Conservation (phyloP, 768 basidiomycete species). For the Rossbeevera mucosa region DNA sequence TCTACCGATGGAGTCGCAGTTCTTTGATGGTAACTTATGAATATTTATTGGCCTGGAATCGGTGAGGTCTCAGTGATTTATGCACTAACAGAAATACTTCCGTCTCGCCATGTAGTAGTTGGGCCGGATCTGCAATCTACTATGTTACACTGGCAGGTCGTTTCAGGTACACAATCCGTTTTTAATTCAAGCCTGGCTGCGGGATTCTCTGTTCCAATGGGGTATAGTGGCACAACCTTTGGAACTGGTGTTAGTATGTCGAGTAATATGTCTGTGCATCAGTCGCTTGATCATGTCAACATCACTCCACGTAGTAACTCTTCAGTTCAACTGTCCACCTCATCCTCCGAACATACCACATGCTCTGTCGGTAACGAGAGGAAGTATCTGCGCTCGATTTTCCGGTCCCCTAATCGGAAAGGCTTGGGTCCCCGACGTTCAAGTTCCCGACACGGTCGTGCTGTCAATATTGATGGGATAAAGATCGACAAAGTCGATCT, state of each 20-base stretch:
- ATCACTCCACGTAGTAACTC: neutral
- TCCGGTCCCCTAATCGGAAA: neutral
- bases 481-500: conserved; percentile 8
- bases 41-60: neutral
- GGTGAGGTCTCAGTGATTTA: neutral
- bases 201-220: no score
- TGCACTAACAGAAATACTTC: no score
- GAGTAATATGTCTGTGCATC: neutral
- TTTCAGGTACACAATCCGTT: neutral
- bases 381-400: no score
- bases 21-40: neutral
- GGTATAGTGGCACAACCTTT: neutral
- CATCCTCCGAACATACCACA: no score
- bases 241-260: neutral
- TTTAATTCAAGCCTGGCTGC: neutral
- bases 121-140: neutral
- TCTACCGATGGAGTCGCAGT: neutral
- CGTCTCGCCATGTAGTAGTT: neutral
- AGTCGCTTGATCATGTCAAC: neutral
- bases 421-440: neutral
- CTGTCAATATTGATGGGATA: neutral
- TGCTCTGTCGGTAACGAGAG: neutral
- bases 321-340: neutral
- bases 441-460: no score
- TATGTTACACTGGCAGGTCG: no score